Percentiles rank a stretch among this genome's conserved stretches.
These are phyloP conservation scores for Coelastrella sp. DNA, from an alignment of 139 green algal species.

Conservation along the genomic window DNA sequence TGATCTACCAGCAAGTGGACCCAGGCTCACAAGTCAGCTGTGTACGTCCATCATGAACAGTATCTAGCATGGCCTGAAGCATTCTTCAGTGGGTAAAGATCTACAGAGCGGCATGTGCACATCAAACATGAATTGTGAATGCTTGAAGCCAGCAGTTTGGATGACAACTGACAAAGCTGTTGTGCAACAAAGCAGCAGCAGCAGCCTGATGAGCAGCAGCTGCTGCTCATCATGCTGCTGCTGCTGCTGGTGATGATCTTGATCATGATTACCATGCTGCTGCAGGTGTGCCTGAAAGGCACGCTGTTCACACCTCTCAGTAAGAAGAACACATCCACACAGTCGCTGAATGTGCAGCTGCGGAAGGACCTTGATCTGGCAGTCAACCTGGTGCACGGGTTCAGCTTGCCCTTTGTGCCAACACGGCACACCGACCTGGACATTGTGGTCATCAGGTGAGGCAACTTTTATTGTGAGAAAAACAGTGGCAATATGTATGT, in stretches of 20 bases:
- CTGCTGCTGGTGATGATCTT: not conserved
- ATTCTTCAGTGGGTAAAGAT: too few species aligned
- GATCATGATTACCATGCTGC: not conserved
- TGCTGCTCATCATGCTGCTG: not conserved
- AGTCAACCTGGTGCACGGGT: constrained; percentile 90
- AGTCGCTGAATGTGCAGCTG: constrained; percentile 94
- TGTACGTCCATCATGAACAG: too few species aligned
- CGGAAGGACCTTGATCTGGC: constrained; percentile 92
- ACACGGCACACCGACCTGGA: constrained; percentile 91
- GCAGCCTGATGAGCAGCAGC: too few species aligned
- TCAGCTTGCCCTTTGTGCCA: constrained; percentile 88
- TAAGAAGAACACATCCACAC: constrained; percentile 64
- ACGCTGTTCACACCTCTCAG: constrained; percentile 86
- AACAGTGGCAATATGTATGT: too few species aligned
- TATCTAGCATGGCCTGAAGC: too few species aligned
- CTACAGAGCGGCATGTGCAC: too few species aligned
- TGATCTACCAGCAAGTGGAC: too few species aligned
- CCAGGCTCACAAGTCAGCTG: too few species aligned
- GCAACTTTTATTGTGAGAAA: too few species aligned
- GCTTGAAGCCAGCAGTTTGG: not conserved
- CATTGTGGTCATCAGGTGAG: constrained; percentile 90
- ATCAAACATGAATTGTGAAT: too few species aligned
- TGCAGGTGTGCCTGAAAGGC: constrained; percentile 69
- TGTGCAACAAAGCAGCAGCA: not conserved
- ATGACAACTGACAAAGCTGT: not conserved